These are phyloP conservation scores for Pinus albicaulis DNA, from an alignment of 75 land plant genomes.

Conservation along the genomic window DNA sequence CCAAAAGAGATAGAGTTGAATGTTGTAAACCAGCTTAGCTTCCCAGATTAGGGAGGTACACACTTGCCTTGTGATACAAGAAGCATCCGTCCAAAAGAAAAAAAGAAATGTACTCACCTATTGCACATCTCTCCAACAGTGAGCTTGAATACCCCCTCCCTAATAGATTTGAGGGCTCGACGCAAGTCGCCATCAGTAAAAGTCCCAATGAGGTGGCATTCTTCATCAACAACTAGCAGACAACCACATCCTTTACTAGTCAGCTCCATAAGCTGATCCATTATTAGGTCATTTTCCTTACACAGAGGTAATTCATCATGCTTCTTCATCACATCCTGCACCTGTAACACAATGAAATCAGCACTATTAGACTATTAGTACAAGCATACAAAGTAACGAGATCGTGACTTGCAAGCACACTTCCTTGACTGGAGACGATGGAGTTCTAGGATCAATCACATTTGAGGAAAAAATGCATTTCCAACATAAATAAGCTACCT, in stretches of 20 bases:
- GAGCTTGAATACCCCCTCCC: constrained; percentile 86
- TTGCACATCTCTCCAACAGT: constrained; percentile 94
- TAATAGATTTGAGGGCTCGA: constrained; percentile 84
- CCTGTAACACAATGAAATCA: constrained; percentile 39
- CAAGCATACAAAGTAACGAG: too few relatives aligned
- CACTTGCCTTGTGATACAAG: too few relatives aligned
- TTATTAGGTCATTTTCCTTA: constrained; percentile 80
- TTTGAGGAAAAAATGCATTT: neutral
- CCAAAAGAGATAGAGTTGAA: too few relatives aligned
- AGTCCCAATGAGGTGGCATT: constrained; percentile 75
- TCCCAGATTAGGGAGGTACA: too few relatives aligned
- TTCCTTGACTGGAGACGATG: neutral
- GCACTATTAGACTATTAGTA: too few relatives aligned
- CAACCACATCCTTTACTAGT: constrained; percentile 98
- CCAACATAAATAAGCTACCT: neutral
- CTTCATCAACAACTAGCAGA: constrained; percentile 81
- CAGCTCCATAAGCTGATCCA: constrained; percentile 94
- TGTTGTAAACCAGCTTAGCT: too few relatives aligned
- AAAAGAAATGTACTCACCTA: constrained; percentile 39
- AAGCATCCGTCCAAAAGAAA: too few relatives aligned
- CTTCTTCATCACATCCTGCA: constrained; percentile 95
- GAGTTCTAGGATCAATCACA: neutral
- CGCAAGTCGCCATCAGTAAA: constrained; percentile 99
- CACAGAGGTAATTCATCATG: constrained; percentile 83
- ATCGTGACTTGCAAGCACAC: too few relatives aligned